Evolutionary conservation across 495 filamentous ascomycete genomes (phyloP).

Genomic region (Talaromyces proteolyticus): DNA sequence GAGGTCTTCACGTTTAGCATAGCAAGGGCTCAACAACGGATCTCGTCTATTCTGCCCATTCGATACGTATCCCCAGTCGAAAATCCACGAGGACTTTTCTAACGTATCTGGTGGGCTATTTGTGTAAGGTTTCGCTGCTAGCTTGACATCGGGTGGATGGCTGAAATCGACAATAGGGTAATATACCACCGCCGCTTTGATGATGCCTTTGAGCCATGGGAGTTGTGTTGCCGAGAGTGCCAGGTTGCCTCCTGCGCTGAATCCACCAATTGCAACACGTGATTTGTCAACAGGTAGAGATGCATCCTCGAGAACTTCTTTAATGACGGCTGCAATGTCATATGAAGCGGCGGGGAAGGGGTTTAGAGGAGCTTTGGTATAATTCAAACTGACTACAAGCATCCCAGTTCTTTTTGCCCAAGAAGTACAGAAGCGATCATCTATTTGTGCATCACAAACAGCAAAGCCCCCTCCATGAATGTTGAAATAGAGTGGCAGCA

Average conservation of each 20-base stretch:
- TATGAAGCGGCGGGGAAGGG: slow-evolving; percentile 23
- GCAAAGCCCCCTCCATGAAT: slow-evolving; percentile 35
- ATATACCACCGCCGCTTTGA: slow-evolving; percentile 23
- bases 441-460: slow-evolving; percentile 14
- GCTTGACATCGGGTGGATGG: slow-evolving; percentile 17
- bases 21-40: slow-evolving; percentile 25
- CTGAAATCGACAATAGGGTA: slow-evolving; percentile 30
- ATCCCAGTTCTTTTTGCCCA: slow-evolving; percentile 25
- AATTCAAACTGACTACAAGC: slow-evolving; percentile 28
- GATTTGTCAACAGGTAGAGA: slow-evolving; percentile 17
- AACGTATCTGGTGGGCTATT: slow-evolving; percentile 17
- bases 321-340: slow-evolving; percentile 18
- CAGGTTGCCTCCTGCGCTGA: slow-evolving; percentile 31
- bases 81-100: slow-evolving; percentile 15
- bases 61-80: slow-evolving; percentile 25
- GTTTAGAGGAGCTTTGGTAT: slow-evolving; percentile 24
- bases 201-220: slow-evolving; percentile 16
- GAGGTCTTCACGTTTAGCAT: slow-evolving; percentile 23
- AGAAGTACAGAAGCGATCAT: slow-evolving; percentile 24
- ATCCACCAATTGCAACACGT: slow-evolving; percentile 27
- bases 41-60: slow-evolving; percentile 24
- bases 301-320: slow-evolving; percentile 15
- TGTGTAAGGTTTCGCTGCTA: slow-evolving; percentile 18
- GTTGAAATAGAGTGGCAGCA: slow-evolving; percentile 27
- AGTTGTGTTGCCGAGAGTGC: slow-evolving; percentile 22